These are phyloP conservation scores for Babesia bigemina DNA, from an alignment of 169 alveolate genomes.

Conservation along the genomic window DNA sequence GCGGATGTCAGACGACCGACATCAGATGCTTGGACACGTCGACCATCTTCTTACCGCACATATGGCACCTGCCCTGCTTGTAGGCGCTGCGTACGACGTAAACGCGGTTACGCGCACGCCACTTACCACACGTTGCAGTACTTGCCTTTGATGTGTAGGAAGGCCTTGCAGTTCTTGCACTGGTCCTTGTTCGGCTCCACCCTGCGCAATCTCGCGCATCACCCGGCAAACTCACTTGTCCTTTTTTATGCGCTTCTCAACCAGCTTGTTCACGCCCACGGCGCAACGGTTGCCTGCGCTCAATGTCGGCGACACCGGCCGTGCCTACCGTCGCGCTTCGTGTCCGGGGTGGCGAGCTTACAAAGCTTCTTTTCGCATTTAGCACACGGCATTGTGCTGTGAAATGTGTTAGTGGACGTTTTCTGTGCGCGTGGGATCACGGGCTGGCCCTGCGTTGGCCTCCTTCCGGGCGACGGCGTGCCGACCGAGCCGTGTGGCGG, in stretches of 20 bases:
- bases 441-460: background rate
- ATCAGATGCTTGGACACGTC: conserved; percentile 74
- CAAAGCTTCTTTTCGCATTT: conserved; percentile 75
- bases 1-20: conserved; percentile 66
- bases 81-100: conserved; percentile 61
- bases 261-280: conserved; percentile 72
- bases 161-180: conserved; percentile 78
- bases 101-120: background rate
- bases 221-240: conserved; percentile 60
- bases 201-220: conserved; percentile 11
- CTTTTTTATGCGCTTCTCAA: conserved; percentile 66
- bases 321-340: conserved; percentile 67
- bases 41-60: conserved; percentile 80
- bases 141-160: conserved; percentile 75
- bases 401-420: background rate
- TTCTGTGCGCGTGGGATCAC: background rate
- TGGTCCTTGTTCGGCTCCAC: conserved; percentile 71
- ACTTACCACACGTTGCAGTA: conserved; percentile 76
- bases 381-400: conserved; percentile 76
- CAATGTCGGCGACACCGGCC: background rate
- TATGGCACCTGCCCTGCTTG: conserved; percentile 76
- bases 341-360: conserved; percentile 79
- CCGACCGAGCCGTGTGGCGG: conserved; percentile 10
- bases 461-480: background rate
- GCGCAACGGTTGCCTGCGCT: conserved; percentile 70